Base-by-base conservation (phyloP, 106 monocot genomes). In the Hemerocallis citrina region DNA sequence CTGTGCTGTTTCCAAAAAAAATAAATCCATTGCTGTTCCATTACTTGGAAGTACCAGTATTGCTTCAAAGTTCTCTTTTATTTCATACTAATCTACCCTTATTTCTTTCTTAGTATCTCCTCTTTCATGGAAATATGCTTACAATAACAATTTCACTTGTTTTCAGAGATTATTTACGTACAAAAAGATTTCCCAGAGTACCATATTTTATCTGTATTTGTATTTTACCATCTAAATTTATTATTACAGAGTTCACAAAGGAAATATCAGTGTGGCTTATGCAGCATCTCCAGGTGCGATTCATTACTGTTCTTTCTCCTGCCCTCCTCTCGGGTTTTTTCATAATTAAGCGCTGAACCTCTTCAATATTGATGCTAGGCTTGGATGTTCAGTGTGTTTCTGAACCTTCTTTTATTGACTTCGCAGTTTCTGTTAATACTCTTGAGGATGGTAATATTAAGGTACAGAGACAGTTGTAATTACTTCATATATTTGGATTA, bases 321-420 rank as follows among this genome's bases (percentile, higher is more conserved):
- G 10, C 49, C 14, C 9, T 19, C 27, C 13, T 28, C 22, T 23
- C 14, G 55, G 0, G 16, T 30, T 2, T 23, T 9, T 44, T 67
- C 6, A 38, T 67, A 0, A 48, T 28, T 49, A 14, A 38, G 5
- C 11, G 25, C 41, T 22, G 50, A 34, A 51, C 15, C 30, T 23
- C 0, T 16, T 16, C 0, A 31, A 47, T 44, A 11, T 47, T 46
- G 46, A 27, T 40, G 31, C 21, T 29, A 69, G 62, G 52, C 30
- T 58, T 54, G 38, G 70, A 61, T 30, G 29, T 41, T 30, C 30
- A 10, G 41, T 43, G 12, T 46, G n/a, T 29, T 41, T 34, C n/a
- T 44, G 29, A 42, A 34, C 61, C 76, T 30, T 27, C 42, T n/a
- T 70, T 71, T 52, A 36, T 66, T 34, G 76, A 66, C 55, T 71